Percentiles rank a stretch among this genome's conserved stretches.
Evolutionary conservation across 2,329 filamentous ascomycete genomes (phyloP).

Genomic region (Botrytis medusae): DNA sequence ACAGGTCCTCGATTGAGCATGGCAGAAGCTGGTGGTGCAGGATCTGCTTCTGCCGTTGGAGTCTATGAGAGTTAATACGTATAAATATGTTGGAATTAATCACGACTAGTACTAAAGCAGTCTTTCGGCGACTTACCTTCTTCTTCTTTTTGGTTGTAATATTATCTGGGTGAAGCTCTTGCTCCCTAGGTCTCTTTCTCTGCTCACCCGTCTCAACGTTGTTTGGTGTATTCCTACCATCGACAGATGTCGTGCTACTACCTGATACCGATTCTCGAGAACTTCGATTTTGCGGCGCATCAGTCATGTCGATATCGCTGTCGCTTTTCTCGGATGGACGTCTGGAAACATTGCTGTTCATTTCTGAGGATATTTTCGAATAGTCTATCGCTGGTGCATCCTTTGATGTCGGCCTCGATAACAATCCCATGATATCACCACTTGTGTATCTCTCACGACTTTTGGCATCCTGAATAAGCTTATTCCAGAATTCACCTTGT

Average conservation of each 20-base stretch:
- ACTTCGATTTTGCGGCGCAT: slow-evolving; percentile 18
- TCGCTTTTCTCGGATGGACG: slow-evolving; percentile 22
- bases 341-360: slow-evolving; percentile 1
- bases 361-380: background rate
- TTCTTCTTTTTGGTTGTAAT: slow-evolving; percentile 23
- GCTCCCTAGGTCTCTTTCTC: slow-evolving; percentile 20
- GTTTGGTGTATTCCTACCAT: background rate
- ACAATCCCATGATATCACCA: slow-evolving; percentile 58
- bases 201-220: slow-evolving; percentile 12
- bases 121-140: background rate
- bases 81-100: background rate
- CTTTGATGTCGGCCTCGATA: slow-evolving; percentile 48
- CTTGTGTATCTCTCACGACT: slow-evolving; percentile 73
- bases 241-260: slow-evolving; percentile 7
- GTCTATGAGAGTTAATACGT: slow-evolving; percentile 7
- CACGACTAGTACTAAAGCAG: background rate
- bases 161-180: slow-evolving; percentile 1
- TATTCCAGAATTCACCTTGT: slow-evolving; percentile 88
- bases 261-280: slow-evolving; percentile 16
- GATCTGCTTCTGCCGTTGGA: background rate
- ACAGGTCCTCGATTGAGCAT: slow-evolving; percentile 3
- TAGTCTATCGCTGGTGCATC: slow-evolving; percentile 22
- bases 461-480: slow-evolving; percentile 79
- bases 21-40: background rate
- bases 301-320: slow-evolving; percentile 26